These are phyloP conservation scores for Maudiozyma turicensis DNA, from an alignment of 805 yeast genomes.

Conservation along the genomic window DNA sequence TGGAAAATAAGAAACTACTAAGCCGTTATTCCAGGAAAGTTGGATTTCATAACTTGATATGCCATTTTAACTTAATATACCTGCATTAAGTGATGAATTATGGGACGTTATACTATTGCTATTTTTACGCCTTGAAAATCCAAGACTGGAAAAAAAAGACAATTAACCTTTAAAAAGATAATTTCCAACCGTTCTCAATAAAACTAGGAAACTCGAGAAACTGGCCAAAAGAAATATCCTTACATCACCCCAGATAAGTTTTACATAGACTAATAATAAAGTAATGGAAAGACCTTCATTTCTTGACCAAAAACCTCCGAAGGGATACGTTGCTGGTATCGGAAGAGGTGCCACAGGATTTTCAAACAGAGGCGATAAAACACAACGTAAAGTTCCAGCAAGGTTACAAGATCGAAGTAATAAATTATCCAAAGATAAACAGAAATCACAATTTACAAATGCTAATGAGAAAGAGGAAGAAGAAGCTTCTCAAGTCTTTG, in stretches of 20 bases:
- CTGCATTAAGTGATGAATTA: too few relatives aligned
- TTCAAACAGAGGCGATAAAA: constrained; percentile 64
- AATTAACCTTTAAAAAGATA: too few relatives aligned
- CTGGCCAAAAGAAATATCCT: too few relatives aligned
- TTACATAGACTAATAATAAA: not conserved
- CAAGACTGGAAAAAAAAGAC: too few relatives aligned
- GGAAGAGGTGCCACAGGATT: constrained; percentile 96
- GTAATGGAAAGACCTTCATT: constrained; percentile 48
- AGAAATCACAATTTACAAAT: constrained; percentile 8
- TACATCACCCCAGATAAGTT: too few relatives aligned
- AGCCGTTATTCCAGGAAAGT: too few relatives aligned
- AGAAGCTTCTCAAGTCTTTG: constrained; percentile 69
- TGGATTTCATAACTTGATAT: too few relatives aligned
- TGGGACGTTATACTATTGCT: too few relatives aligned
- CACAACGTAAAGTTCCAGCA: constrained; percentile 15
- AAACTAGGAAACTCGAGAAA: too few relatives aligned
- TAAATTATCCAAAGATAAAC: constrained; percentile 9
- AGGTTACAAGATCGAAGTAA: constrained; percentile 15
- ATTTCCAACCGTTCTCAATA: not conserved
- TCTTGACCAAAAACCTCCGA: constrained; percentile 77
- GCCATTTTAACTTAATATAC: too few relatives aligned
- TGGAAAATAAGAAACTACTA: too few relatives aligned
- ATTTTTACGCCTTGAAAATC: too few relatives aligned
- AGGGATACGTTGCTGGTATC: constrained; percentile 83
- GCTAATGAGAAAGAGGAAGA: constrained; percentile 49